phyloP scores from a whole-genome alignment of 1,284 basidiomycete genomes.

The Rhodotorula sp. region DNA sequence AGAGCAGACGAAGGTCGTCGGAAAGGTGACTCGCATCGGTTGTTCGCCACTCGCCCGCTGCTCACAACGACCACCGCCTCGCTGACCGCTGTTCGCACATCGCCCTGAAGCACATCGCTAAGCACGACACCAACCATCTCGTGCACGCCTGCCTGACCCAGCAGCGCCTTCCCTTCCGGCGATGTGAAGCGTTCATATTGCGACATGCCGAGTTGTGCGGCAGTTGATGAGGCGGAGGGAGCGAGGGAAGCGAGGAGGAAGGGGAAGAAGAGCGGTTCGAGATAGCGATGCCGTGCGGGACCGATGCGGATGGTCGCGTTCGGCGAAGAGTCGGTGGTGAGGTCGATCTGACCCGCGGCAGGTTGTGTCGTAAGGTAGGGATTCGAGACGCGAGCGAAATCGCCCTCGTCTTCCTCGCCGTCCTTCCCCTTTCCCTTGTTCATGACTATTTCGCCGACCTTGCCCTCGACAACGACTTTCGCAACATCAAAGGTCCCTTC shows the following conservation, averaged over 20 bases:
- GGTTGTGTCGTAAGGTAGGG: constrained; percentile 65
- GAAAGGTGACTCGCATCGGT: constrained; percentile 57
- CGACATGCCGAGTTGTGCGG: constrained; percentile 40
- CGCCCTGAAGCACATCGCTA: constrained; percentile 40
- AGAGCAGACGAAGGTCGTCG: background rate
- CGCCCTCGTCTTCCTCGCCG: constrained; percentile 56
- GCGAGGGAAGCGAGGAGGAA: constrained; percentile 47
- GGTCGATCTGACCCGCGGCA: constrained; percentile 30
- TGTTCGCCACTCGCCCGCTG: constrained; percentile 76
- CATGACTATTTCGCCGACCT: constrained; percentile 60
- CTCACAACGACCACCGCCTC: constrained; percentile 67
- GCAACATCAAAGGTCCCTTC: constrained; percentile 69
- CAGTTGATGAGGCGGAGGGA: constrained; percentile 6
- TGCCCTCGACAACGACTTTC: constrained; percentile 53
- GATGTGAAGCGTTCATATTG: constrained; percentile 24
- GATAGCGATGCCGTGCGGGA: constrained; percentile 82
- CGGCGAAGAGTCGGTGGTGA: constrained; percentile 1
- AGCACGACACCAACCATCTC: constrained; percentile 56
- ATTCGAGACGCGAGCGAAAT: constrained; percentile 71
- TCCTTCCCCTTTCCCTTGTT: constrained; percentile 53
- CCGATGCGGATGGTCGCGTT: constrained; percentile 70
- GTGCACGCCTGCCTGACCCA: constrained; percentile 33
- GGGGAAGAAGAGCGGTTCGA: constrained; percentile 84
- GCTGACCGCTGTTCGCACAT: constrained; percentile 70
- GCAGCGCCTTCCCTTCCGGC: constrained; percentile 1